A percentile compares a stretch with the other conserved stretches of the same genome.
These are phyloP conservation scores for Royoungia palumana DNA, from an alignment of 768 basidiomycete genomes.

Conservation along the genomic window DNA sequence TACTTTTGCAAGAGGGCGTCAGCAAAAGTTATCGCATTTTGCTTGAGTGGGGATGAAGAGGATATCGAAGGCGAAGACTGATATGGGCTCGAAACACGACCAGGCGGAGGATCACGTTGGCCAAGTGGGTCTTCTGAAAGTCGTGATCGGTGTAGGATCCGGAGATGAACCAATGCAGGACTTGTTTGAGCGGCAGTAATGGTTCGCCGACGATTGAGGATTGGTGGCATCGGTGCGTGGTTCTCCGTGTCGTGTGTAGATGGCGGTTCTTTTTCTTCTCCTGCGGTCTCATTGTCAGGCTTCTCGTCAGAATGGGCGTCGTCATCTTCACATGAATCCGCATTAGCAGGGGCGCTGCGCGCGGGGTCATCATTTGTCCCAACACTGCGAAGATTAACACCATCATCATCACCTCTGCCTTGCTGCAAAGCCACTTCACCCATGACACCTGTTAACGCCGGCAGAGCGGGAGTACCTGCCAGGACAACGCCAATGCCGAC, in stretches of 20 bases:
- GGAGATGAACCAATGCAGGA: slow-evolving; percentile 65
- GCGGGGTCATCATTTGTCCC: slow-evolving; percentile 43
- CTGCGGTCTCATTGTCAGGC: slow-evolving; percentile 23
- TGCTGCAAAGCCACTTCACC: slow-evolving; percentile 89
- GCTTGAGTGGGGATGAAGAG: slow-evolving; percentile 43
- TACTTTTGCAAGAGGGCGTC: slow-evolving; percentile 67
- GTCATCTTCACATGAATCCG: slow-evolving; percentile 35
- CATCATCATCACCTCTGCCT: slow-evolving; percentile 71
- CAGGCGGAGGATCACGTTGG: slow-evolving; percentile 50
- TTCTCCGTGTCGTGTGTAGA: slow-evolving; percentile 14
- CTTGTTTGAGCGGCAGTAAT: slow-evolving; percentile 68
- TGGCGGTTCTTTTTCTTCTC: slow-evolving; percentile 16
- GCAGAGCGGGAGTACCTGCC: slow-evolving; percentile 76
- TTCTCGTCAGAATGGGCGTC: slow-evolving; percentile 47
- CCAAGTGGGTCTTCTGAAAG: slow-evolving; percentile 74
- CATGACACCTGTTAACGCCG: slow-evolving; percentile 63
- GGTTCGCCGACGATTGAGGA: slow-evolving; percentile 42
- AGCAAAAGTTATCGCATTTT: slow-evolving; percentile 41
- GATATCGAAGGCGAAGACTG: slow-evolving; percentile 73
- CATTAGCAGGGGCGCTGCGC: slow-evolving; percentile 19
- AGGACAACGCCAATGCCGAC: slow-evolving; percentile 83
- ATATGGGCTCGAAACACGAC: slow-evolving; percentile 44
- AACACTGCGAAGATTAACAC: slow-evolving; percentile 45
- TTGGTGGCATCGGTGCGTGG: slow-evolving; percentile 8
- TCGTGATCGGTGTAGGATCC: slow-evolving; percentile 47